These are phyloP conservation scores for Calocera viscosa DNA, from an alignment of 768 basidiomycete genomes.

Conservation along the genomic window DNA sequence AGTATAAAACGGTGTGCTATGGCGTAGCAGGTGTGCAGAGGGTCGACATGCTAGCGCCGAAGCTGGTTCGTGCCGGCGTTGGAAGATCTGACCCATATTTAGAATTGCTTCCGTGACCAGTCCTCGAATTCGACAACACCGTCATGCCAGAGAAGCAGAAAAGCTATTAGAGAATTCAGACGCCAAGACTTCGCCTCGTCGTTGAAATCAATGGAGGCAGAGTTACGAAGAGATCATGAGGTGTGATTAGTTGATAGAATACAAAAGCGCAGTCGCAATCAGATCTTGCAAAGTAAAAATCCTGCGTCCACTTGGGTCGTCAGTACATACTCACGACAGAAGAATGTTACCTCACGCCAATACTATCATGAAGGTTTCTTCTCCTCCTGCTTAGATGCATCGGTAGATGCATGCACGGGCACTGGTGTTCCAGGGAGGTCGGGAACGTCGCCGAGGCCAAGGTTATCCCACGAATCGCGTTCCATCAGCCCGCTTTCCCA, in stretches of 20 bases:
- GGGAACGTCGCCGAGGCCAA: slow-evolving; percentile 53
- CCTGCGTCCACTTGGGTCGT: background rate
- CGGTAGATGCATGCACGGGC: background rate
- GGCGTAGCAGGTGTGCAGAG: no score
- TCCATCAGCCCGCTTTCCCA: slow-evolving; percentile 70
- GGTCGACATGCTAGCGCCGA: no score
- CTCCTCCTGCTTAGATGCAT: background rate
- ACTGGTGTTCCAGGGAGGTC: slow-evolving; percentile 12
- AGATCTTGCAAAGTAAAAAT: background rate
- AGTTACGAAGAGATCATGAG: background rate
- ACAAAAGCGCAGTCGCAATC: background rate
- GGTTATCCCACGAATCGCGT: slow-evolving; percentile 72
- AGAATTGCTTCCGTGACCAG: background rate
- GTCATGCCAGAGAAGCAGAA: no score
- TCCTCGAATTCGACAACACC: no score
- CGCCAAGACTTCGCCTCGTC: no score
- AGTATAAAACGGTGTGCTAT: background rate
- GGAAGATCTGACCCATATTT: background rate
- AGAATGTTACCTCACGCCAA: background rate
- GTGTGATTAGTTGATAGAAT: background rate
- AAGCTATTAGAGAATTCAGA: no score
- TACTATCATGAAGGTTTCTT: background rate
- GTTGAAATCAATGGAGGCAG: no score
- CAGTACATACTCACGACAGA: background rate
- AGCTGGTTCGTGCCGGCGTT: no score